Conservation (phyloP, 2,329 filamentous ascomycete genomes). For the Sphaerulina vaccinii region DNA sequence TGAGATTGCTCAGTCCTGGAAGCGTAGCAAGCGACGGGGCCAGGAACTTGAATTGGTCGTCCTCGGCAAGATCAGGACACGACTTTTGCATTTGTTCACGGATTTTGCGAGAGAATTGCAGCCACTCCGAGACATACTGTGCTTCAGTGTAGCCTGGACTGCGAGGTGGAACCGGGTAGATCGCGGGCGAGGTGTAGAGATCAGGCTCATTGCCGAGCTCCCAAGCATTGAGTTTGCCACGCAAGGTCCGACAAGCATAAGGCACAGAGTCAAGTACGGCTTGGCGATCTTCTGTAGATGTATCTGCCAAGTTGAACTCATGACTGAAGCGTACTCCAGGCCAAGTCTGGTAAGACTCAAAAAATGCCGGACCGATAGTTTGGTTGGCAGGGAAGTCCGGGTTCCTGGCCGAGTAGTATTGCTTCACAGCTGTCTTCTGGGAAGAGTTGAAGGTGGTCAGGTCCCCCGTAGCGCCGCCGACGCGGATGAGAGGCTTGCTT, state of each 20-base stretch:
- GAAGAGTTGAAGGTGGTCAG: conserved; percentile 59
- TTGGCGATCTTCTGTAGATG: conserved; percentile 51
- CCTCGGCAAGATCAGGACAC: conserved; percentile 51
- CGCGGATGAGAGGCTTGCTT: conserved; percentile 59
- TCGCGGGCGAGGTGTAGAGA: conserved; percentile 54
- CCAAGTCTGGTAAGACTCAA: conserved; percentile 62
- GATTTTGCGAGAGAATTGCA: conserved; percentile 55
- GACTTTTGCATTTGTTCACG: conserved; percentile 44
- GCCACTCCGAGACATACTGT: conserved; percentile 58
- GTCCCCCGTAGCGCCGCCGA: conserved; percentile 66
- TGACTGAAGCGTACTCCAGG: conserved; percentile 57
- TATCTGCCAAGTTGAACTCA: conserved; percentile 61
- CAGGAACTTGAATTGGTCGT: conserved; percentile 51
- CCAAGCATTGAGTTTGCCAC: conserved; percentile 55
- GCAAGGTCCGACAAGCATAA: conserved; percentile 57
- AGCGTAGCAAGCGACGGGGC: conserved; percentile 59
- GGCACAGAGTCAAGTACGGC: conserved; percentile 56
- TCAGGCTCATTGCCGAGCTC: conserved; percentile 66
- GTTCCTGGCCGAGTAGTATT: conserved; percentile 51
- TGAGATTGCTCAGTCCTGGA: conserved; percentile 48
- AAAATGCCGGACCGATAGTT: conserved; percentile 60
- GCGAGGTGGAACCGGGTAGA: conserved; percentile 52
- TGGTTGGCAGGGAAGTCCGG: conserved; percentile 61
- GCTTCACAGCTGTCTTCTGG: conserved; percentile 52
- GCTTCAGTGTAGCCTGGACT: conserved; percentile 51